Base-by-base conservation (phyloP, 371 early-diverging fungal species). In the Mortierella sp. region DNA sequence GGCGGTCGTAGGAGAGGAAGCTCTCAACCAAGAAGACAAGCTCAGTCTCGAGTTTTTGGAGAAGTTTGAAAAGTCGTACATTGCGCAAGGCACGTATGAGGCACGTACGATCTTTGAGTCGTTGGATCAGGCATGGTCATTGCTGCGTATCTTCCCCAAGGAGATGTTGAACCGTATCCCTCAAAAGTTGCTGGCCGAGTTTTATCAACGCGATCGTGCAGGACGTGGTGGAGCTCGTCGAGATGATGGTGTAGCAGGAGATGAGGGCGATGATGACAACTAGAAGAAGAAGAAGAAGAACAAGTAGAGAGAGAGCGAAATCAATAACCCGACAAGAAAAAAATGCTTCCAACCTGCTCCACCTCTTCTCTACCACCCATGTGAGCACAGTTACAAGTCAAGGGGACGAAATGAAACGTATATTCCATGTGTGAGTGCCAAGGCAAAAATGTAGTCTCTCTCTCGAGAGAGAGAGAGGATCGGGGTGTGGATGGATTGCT, bases 1-100 rank as follows among this genome's bases (percentile, higher is more conserved):
- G 90, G 98, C 99, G 54, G 99, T 99, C 45, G 99, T 99, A 50
- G 99, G 99, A 81, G 99, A 99, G 81, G 99, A 99, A 80, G 99
- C 99, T 14, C 85, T 99, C 76, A 96, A 94, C 79, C 93, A 92
- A 58, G 99, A 99, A 84, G 99, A 99, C 74, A 99, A 98, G 80
- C 88, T 99, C 56, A 90, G 96, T 28, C 88, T 99, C 44, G 99
- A 99, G 83, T 99, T 99, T 84, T 86, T 99, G 84, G 99, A 99
- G 60, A 96, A 96, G 85, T 99, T 99, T 81, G 99, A 99, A 81
- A 97, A 92, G 83, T 88, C 96, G 13, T 99, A 98, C 81, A 95
- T 99, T 79, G 88, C 95, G 43, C 99, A 99, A 87, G 96, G 95
- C 83, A 86, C 67, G 24, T 22, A 97, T 77, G 99, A 99, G 80